Evolutionary conservation across 2,329 filamentous ascomycete genomes (phyloP), one percentile per base, ranked within the genome.

Genomic region (Tolypocladium amazonense): DNA sequence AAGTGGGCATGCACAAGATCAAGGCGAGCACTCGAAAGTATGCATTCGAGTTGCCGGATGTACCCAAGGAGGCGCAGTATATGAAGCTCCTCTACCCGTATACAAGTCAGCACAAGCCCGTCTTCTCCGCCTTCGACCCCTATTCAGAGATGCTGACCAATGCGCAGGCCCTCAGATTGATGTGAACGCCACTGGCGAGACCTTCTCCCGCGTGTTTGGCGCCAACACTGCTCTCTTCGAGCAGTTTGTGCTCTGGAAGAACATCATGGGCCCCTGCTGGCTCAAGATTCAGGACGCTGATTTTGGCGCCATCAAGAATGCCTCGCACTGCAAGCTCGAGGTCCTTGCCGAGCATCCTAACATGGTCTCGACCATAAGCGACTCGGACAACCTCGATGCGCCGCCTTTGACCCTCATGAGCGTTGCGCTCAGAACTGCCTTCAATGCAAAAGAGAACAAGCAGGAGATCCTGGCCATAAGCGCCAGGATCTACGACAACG

Each of bases 191-290:
- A 84, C 80, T 47, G 94, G 94, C 35, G 87, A 96, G 71, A 97
- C 94, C 0, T 99, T 93, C 70, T 97, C 93, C 1, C 90, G 90
- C 65, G 88, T 96, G 30, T 99, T 99, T 66, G 94, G 95, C 35
- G 88, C 89, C 60, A 96, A 94, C 72, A 99, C 94, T 0, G 86
- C 90, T 1, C 80, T 99, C 0, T 99, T 99, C 67, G 94, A 99
- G 74, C 94, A 99, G 67, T 99, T 99, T 70, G 94, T 99, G 25
- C 81, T 99, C 6, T 97, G 92, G 89, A 97, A 97, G 77, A 96
- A 96, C 70, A 90, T 99, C 67, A 99, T 97, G 93, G 94, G 94
- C 1, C 94, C 94, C 37, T 97, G 94, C 72, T 99, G 94, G 94
- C 82, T 99, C 54, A 92, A 88, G 70, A 94, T 99, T 59, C 83